Conservation (phyloP, 176 grass and related monocot species). For the Zea luxurians region DNA sequence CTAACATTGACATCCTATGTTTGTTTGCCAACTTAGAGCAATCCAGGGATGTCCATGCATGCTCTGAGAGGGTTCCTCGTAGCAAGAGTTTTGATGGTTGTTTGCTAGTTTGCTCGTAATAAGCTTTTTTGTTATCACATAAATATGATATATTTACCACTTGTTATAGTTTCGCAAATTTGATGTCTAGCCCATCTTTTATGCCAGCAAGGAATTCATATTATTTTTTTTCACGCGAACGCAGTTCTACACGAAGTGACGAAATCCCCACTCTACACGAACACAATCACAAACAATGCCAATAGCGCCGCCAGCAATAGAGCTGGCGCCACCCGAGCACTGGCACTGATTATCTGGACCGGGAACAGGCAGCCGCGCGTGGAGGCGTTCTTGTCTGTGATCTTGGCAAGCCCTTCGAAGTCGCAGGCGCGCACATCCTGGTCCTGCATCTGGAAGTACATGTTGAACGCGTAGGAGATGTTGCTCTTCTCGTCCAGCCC, state of each 20-base stretch:
- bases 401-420: constrained; percentile 72
- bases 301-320: constrained; percentile 2
- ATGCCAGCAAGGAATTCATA: not conserved
- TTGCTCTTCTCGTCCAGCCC: constrained; percentile 54
- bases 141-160: too few species aligned
- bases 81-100: too few species aligned
- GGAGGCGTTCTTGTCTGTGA: constrained; percentile 60
- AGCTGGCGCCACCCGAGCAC: not conserved
- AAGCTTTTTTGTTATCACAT: too few species aligned
- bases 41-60: too few species aligned
- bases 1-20: too few species aligned
- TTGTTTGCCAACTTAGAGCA: too few species aligned
- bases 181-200: not conserved
- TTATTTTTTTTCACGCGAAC: not conserved
- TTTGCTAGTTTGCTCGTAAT: too few species aligned
- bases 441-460: constrained; percentile 97
- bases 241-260: not conserved
- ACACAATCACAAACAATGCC: constrained; percentile 32
- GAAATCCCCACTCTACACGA: not conserved
- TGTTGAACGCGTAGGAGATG: constrained; percentile 89
- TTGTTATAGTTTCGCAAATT: not conserved
- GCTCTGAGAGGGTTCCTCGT: too few species aligned
- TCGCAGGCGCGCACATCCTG: constrained; percentile 87
- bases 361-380: constrained; percentile 57
- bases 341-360: constrained; percentile 57